Conservation (phyloP, 345 rosid species). For the Kernera saxatilis region DNA sequence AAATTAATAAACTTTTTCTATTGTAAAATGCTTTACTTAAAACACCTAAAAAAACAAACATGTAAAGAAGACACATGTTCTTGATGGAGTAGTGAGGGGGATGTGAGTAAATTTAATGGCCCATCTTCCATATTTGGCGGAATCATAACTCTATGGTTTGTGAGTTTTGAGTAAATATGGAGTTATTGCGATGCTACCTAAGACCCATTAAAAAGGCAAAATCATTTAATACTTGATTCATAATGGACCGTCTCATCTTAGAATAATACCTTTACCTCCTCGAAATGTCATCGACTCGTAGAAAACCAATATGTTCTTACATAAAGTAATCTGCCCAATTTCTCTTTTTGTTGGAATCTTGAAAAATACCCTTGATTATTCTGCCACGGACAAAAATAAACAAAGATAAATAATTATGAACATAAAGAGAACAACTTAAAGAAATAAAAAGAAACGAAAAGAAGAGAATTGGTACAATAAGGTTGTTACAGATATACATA, state of each 20-base stretch:
- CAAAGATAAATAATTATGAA: not conserved
- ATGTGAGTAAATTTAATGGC: not conserved
- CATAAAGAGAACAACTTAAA: not conserved
- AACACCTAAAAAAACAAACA: not conserved
- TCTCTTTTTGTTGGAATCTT: slow-evolving; percentile 12
- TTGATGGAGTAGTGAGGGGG: not conserved
- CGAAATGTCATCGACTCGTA: slow-evolving; percentile 1
- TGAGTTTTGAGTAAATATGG: slow-evolving; percentile 24
- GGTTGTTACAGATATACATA: not conserved
- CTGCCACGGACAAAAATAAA: not conserved
- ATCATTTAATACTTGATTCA: slow-evolving; percentile 5
- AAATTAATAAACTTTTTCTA: not conserved
- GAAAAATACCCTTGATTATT: not conserved
- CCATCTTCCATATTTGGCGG: slow-evolving; percentile 23
- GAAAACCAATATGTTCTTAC: slow-evolving; percentile 8
- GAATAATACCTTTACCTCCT: slow-evolving; percentile 22
- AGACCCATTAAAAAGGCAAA: slow-evolving; percentile 24
- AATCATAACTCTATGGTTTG: slow-evolving; percentile 22
- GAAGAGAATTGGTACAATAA: not conserved
- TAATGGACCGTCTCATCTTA: slow-evolving; percentile 6
- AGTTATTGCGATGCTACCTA: slow-evolving; percentile 33
- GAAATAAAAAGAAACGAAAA: not conserved
- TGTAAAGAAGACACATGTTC: not conserved
- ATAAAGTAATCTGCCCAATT: slow-evolving; percentile 23
- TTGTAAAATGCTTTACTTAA: no score